Base-by-base conservation (phyloP, 768 basidiomycete species). In the Glaciozyma martinii region DNA sequence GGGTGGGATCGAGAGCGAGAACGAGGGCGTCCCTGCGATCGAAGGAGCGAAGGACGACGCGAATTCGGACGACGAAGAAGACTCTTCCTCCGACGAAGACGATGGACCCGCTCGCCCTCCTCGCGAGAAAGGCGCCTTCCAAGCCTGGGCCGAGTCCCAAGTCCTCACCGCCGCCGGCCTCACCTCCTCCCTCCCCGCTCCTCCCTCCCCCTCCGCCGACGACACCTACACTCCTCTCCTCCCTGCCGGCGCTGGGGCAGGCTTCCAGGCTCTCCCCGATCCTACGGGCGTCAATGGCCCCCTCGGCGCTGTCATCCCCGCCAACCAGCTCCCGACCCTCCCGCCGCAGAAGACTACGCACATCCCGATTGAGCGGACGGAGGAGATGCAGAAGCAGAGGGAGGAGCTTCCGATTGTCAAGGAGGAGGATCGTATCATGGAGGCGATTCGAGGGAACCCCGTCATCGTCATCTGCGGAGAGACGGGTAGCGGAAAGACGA, bases 401-500 rank as follows among this genome's bases (percentile, higher is more conserved):
- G 76, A 91, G 59, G 79, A 87, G 63, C 78, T 99, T 3, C 95
- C 95, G 5, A 90, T 98, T 67, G 82, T 90, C 25, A 84, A 88
- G 10, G 93, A 98, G 75, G 95, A 99, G 73, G 92, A 98, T 73
- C 81, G 84, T 3, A 90, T 99, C 61, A 87, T 98, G 85, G 92
- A 94, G 73, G 84, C 90, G 7, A 84, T 99, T 53, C 76, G 90
- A 60, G 79, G 95, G 43, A 85, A 98, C 75, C 84, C 87, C 0
- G 88, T 94, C 9, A 86, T 91, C 33, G 82, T 93, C 62, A 85
- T 95, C 52, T 87, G 85, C 66, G 86, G 95, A 76, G 94, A 99
- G 80, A 99, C 95, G 21, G 95, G 95, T 56, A 93, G 90, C 74
- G 95, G 95, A 54, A 99, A 98, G 79, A 98, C 95, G 1, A 99